These are phyloP conservation scores for Elasticomyces elasticus DNA, from an alignment of 495 filamentous ascomycete genomes.

Conservation along the genomic window DNA sequence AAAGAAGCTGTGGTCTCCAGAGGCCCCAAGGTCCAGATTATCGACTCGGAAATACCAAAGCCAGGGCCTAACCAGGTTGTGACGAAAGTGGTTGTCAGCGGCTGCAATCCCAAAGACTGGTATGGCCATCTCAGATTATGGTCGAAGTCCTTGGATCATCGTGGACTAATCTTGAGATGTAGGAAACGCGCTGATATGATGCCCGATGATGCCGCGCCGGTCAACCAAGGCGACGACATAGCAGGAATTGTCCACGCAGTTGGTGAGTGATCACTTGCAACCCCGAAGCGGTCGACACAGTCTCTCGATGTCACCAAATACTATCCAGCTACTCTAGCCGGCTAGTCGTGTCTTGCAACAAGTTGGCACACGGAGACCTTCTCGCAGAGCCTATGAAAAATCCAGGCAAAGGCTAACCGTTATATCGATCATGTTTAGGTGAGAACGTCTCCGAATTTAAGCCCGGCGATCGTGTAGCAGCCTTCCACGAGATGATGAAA, in stretches of 20 bases:
- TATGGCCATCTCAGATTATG: background rate
- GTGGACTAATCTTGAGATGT: background rate
- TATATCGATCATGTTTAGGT: too few species aligned
- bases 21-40: conserved; percentile 48
- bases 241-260: conserved; percentile 55
- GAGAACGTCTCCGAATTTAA: conserved; percentile 51
- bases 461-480: conserved; percentile 59
- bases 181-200: conserved; percentile 33
- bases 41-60: conserved; percentile 53
- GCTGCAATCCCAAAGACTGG: conserved; percentile 67
- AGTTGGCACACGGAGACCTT: too few species aligned
- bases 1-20: conserved; percentile 54
- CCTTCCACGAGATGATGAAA: conserved; percentile 54
- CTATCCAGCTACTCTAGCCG: too few species aligned
- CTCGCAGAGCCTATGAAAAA: too few species aligned
- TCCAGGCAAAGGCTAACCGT: too few species aligned
- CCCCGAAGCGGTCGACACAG: too few species aligned
- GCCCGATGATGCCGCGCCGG: conserved; percentile 7
- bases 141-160: background rate
- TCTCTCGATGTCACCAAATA: too few species aligned
- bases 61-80: conserved; percentile 54
- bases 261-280: too few species aligned
- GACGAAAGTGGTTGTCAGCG: conserved; percentile 58
- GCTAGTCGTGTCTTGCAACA: too few species aligned
- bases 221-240: conserved; percentile 64